Percentiles rank a stretch among this genome's conserved stretches.
phyloP scores from a whole-genome alignment of 345 rosid genomes.

The Corymbia maculata region DNA sequence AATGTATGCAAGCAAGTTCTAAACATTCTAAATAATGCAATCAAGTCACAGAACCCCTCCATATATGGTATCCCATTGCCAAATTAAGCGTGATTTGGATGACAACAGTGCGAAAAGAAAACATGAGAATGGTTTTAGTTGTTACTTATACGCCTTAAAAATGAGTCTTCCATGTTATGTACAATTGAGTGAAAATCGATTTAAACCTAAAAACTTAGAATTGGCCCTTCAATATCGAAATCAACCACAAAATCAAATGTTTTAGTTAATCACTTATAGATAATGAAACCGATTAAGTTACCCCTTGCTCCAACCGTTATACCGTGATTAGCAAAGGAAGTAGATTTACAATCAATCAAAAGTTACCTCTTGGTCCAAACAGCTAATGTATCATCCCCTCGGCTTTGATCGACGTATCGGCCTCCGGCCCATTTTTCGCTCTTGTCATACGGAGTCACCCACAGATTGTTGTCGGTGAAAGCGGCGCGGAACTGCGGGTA shows the following conservation, averaged over 20 bases:
- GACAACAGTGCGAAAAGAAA: no score
- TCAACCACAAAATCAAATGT: neutral
- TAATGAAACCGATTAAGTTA: neutral
- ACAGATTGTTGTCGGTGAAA: slow-evolving; percentile 49
- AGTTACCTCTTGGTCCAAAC: slow-evolving; percentile 58
- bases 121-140: neutral
- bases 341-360: neutral
- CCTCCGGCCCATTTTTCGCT: slow-evolving; percentile 69
- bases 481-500: slow-evolving; percentile 54
- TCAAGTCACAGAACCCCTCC: neutral
- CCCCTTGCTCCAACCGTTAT: neutral
- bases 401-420: slow-evolving; percentile 34
- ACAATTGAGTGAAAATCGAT: neutral
- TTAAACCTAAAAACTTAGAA: no score
- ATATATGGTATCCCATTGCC: neutral
- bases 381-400: slow-evolving; percentile 65
- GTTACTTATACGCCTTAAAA: neutral
- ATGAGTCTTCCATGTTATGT: neutral
- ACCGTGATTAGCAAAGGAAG: neutral
- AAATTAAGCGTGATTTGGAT: neutral
- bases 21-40: neutral
- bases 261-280: neutral
- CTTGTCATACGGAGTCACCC: slow-evolving; percentile 58
- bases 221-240: no score
- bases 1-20: neutral